Evolutionary conservation across 75 land plant genomes (phyloP).

Genomic region (Cunninghamia lanceolata): DNA sequence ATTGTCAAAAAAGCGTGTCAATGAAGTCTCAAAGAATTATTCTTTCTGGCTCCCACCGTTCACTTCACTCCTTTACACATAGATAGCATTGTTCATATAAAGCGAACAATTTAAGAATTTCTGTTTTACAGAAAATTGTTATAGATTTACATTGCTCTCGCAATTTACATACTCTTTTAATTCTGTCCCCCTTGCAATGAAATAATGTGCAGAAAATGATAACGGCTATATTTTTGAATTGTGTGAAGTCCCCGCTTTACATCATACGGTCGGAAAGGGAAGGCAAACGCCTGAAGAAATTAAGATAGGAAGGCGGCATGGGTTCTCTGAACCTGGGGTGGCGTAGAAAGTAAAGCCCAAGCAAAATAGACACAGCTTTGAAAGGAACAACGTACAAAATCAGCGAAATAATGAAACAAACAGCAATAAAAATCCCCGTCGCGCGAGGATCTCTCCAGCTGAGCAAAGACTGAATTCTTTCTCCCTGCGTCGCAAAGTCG

Average conservation of each 20-base stretch:
- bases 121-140: no score
- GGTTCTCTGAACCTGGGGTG: constrained; percentile 84
- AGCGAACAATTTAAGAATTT: no score
- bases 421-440: constrained; percentile 54
- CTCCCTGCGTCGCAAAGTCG: constrained; percentile 79
- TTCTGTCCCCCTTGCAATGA: no score
- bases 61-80: no score
- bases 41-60: no score
- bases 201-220: no score
- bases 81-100: no score
- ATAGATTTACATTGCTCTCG: no score
- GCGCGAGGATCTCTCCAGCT: constrained; percentile 87
- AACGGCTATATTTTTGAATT: no score
- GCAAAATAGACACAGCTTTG: constrained; percentile 59
- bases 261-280: constrained; percentile 59
- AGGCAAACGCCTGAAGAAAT: constrained; percentile 72
- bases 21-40: no score
- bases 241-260: constrained; percentile 2
- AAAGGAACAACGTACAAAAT: constrained; percentile 62
- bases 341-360: constrained; percentile 62
- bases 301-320: constrained; percentile 66
- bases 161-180: no score
- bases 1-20: no score
- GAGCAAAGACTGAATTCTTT: constrained; percentile 62
- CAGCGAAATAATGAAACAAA: constrained; percentile 43